These are phyloP conservation scores for Hammondia hammondi DNA, from an alignment of 169 alveolate species.

Conservation along the genomic window DNA sequence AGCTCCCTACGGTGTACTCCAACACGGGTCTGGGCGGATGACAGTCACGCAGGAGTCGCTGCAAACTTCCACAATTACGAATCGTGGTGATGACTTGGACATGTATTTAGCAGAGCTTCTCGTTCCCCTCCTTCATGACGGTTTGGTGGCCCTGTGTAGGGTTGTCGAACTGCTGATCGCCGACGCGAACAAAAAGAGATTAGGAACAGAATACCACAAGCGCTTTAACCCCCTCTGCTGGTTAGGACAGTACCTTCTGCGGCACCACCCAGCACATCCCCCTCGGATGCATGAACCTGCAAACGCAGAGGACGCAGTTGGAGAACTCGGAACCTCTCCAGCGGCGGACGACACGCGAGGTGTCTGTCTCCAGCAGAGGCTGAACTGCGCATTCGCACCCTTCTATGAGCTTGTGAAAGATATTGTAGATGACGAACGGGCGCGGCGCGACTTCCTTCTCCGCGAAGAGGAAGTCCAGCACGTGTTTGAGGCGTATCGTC, in stretches of 20 bases:
- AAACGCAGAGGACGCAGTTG: neutral
- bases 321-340: neutral
- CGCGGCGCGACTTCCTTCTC: slow-evolving; percentile 37
- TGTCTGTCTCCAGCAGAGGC: neutral
- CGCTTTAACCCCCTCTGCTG: slow-evolving; percentile 18
- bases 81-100: slow-evolving; percentile 15
- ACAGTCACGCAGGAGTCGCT: neutral
- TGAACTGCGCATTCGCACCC: neutral
- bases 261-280: neutral
- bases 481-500: slow-evolving; percentile 36
- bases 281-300: neutral
- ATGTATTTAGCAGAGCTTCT: slow-evolving; percentile 23
- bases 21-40: neutral
- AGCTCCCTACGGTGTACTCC: neutral
- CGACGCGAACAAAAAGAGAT: neutral
- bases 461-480: slow-evolving; percentile 28
- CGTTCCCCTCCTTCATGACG: slow-evolving; percentile 32
- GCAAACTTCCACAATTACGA: neutral
- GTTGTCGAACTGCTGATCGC: neutral
- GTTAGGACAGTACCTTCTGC: slow-evolving; percentile 20
- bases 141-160: slow-evolving; percentile 12
- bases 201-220: neutral
- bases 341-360: neutral
- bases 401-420: slow-evolving; percentile 15
- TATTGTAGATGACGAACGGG: slow-evolving; percentile 21